Evolutionary conservation across 805 yeast genomes (phyloP).

Genomic region (Torulaspora microellipsoides): DNA sequence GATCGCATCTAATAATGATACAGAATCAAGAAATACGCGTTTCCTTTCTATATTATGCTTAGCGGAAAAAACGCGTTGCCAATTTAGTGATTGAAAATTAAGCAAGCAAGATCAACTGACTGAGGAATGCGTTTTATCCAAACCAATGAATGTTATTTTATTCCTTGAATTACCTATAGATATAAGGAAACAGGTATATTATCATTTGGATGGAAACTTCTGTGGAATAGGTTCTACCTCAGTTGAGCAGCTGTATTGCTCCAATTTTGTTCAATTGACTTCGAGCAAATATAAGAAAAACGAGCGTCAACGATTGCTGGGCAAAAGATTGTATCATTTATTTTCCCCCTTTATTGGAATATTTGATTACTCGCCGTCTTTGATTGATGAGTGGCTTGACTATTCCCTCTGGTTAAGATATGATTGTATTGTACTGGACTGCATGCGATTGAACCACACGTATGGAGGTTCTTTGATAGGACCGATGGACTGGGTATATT

Average conservation of each 20-base stretch:
- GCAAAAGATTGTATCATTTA: constrained; percentile 10
- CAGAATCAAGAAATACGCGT: too few species aligned
- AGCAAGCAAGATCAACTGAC: too few species aligned
- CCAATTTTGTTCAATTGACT: constrained; percentile 3
- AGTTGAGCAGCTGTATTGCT: constrained; percentile 6
- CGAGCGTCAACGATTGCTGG: constrained; percentile 3
- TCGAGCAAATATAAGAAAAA: constrained; percentile 2
- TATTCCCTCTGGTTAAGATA: constrained; percentile 27
- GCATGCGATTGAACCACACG: constrained; percentile 24
- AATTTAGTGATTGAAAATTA: too few species aligned
- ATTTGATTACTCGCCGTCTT: constrained; percentile 24
- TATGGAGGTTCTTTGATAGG: constrained; percentile 24
- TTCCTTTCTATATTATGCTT: too few species aligned
- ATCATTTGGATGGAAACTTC: constrained; percentile 21
- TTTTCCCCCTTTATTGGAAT: constrained; percentile 22
- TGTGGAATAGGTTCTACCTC: constrained; percentile 8
- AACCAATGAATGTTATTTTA: constrained; percentile 10
- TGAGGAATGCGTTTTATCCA: too few species aligned
- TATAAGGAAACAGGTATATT: constrained; percentile 25
- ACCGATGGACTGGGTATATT: constrained; percentile 23
- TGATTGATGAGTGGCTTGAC: constrained; percentile 24
- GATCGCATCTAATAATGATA: too few species aligned
- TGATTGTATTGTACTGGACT: constrained; percentile 31
- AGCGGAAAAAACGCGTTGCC: too few species aligned
- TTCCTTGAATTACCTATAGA: constrained; percentile 27